phyloP scores from a whole-genome alignment of 371 early-diverging fungal genomes.

The Apophysomyces elegans region DNA sequence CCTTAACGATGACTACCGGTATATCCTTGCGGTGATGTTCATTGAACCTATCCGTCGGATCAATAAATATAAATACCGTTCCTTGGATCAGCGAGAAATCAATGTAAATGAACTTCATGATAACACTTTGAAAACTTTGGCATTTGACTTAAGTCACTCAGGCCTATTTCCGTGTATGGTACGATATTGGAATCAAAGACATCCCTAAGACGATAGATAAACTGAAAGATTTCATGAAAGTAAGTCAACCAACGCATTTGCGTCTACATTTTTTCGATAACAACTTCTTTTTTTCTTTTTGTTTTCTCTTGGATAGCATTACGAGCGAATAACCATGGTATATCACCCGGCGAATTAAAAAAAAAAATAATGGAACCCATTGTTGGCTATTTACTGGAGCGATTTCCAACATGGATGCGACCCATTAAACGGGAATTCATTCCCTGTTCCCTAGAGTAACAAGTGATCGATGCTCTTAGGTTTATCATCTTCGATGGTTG shows the following conservation, averaged over 20 bases:
- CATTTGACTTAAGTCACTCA: not conserved
- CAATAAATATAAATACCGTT: conserved; percentile 53
- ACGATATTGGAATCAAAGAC: conserved; percentile 48
- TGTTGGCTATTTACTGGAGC: not conserved
- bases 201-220: conserved; percentile 52
- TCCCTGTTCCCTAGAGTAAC: too few relatives aligned
- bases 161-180: conserved; percentile 50
- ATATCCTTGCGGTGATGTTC: conserved; percentile 51
- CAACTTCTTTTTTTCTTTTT: too few relatives aligned
- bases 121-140: not conserved
- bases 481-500: not conserved
- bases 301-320: not conserved
- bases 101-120: conserved; percentile 33
- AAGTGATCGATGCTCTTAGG: too few relatives aligned
- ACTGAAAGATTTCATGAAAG: conserved; percentile 37
- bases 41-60: conserved; percentile 50
- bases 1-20: conserved; percentile 51
- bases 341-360: not conserved
- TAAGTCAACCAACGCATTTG: not conserved
- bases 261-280: too few relatives aligned
- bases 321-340: not conserved
- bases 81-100: conserved; percentile 47
- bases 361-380: not conserved
- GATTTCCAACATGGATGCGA: not conserved
- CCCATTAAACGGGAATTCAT: not conserved